These are phyloP conservation scores for Yarrowia alimentaria DNA, from an alignment of 805 yeast species.

Conservation along the genomic window DNA sequence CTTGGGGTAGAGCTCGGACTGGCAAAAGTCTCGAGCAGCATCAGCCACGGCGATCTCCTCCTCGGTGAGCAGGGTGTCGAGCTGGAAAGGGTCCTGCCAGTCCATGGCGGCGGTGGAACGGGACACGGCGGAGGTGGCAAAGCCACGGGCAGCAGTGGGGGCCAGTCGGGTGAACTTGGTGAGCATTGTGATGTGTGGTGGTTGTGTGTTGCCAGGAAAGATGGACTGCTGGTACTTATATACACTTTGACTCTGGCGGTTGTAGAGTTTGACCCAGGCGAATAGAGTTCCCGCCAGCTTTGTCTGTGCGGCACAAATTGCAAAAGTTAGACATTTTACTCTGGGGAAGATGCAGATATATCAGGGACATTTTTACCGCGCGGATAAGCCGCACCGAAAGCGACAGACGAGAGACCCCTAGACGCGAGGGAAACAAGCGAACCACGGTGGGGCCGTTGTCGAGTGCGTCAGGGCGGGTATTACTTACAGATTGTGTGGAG, in stretches of 20 bases:
- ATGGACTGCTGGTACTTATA: neutral
- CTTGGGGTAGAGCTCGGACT: slow-evolving; percentile 42
- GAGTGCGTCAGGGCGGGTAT: too few species aligned
- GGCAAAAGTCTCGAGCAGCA: slow-evolving; percentile 42
- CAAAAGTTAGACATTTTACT: neutral
- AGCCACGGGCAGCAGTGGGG: slow-evolving; percentile 18
- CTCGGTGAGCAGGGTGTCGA: slow-evolving; percentile 42
- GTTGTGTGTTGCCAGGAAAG: neutral
- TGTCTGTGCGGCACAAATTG: slow-evolving; percentile 25
- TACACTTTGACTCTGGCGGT: neutral
- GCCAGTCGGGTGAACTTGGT: slow-evolving; percentile 11
- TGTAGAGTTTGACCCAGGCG: too few species aligned
- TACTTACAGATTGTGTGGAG: neutral
- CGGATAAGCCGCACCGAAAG: neutral
- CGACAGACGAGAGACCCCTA: neutral
- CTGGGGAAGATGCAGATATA: slow-evolving; percentile 13
- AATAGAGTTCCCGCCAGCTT: slow-evolving; percentile 22
- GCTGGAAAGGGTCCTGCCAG: slow-evolving; percentile 43
- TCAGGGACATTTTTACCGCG: slow-evolving; percentile 12
- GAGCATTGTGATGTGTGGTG: slow-evolving; percentile 13
- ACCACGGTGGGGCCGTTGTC: too few species aligned
- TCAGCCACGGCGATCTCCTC: slow-evolving; percentile 43
- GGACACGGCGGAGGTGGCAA: slow-evolving; percentile 9
- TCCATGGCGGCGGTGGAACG: slow-evolving; percentile 35
- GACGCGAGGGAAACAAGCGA: neutral